Conservation (phyloP, 2,329 filamentous ascomycete species). For the Trichoderma atroviride region DNA sequence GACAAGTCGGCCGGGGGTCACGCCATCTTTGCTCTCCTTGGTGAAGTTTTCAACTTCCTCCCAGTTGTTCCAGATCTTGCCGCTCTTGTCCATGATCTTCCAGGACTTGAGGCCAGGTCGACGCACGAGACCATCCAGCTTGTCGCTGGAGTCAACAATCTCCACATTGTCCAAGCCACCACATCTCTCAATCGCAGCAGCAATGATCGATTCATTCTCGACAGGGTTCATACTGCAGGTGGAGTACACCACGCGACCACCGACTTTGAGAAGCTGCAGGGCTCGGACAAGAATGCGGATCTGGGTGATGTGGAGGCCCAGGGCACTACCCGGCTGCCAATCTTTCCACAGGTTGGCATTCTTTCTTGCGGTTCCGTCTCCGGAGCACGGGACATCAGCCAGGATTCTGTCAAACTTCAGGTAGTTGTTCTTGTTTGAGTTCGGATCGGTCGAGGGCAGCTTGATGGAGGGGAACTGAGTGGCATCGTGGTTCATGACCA, state of each 20-base stretch:
- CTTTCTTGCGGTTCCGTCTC: conserved; percentile 91
- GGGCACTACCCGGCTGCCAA: conserved; percentile 84
- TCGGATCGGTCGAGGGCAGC: conserved; percentile 63
- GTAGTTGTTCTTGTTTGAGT: conserved; percentile 65
- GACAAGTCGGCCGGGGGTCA: conserved; percentile 67
- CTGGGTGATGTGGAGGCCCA: conserved; percentile 87
- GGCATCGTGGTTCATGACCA: conserved; percentile 97
- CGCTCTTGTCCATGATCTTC: conserved; percentile 88
- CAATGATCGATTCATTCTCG: conserved; percentile 92
- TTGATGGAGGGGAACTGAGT: conserved; percentile 93
- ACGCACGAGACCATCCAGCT: conserved; percentile 76
- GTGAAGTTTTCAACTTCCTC: conserved; percentile 74
- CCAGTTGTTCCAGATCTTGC: conserved; percentile 79
- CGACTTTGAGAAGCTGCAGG: conserved; percentile 93
- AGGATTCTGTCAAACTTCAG: conserved; percentile 97
- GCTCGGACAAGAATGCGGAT: conserved; percentile 87
- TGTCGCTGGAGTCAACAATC: conserved; percentile 79
- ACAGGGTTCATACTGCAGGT: conserved; percentile 99
- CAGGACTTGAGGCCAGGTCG: conserved; percentile 76
- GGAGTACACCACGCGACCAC: conserved; percentile 93
- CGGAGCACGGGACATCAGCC: conserved; percentile 95
- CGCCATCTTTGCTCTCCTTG: conserved; percentile 57
- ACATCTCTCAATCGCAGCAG: conserved; percentile 85
- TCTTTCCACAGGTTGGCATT: conserved; percentile 94
- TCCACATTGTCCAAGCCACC: conserved; percentile 80